Base-by-base conservation (phyloP, 2,329 filamentous ascomycete genomes). In the Dichotomopilus funicola region DNA sequence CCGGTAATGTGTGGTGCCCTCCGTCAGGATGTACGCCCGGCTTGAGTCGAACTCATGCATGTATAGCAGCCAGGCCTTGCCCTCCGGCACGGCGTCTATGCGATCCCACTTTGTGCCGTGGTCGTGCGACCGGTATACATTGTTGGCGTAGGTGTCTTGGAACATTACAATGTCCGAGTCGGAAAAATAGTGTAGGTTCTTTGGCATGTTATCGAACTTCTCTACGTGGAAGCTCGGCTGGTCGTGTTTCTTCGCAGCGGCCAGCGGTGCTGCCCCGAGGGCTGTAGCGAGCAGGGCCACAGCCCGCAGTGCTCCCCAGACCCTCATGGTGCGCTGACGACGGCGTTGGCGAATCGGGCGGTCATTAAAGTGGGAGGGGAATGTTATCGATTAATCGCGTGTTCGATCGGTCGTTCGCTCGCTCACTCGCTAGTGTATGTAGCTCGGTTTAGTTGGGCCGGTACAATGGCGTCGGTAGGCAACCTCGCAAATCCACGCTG, bases 121-220 rank as follows among this genome's bases (percentile, higher is more conserved):
- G 73, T 97, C 83, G 47, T 78, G 77, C 45, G 92, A 95, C 58
- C 89, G 85, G 71, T 86, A 91, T 51, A 95, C 78, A 59, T 82
- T 83, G 57, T 79, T 78, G 42, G 79, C 78, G 11, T 77, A 70
- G 49, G 75, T 67, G 68, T 95, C 88, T 64, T 87, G 84, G 67
- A 90, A 85, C 46, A 97, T 72, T 57, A 95, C 77, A 51, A 87
- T 82, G 69, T 96, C 86, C 62, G 89, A 91, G 70, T 92, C 89
- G 66, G 94, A 86, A 68, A 99, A 97, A 73, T 96, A 99, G 73
- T 88, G 87, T 62, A 96, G 75, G 68, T 85, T 84, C 53, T 73
- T 68, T 0, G 90, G 88, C 53, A 78, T 72, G 64, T 84, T 77
- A 45, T 87, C 75, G 72, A 96, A 88, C 47, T 79, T 72, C 52